Evolutionary conservation across 129 eudicot genomes (phyloP), one percentile per base, ranked within the genome.

Genomic region (Centella asiatica): DNA sequence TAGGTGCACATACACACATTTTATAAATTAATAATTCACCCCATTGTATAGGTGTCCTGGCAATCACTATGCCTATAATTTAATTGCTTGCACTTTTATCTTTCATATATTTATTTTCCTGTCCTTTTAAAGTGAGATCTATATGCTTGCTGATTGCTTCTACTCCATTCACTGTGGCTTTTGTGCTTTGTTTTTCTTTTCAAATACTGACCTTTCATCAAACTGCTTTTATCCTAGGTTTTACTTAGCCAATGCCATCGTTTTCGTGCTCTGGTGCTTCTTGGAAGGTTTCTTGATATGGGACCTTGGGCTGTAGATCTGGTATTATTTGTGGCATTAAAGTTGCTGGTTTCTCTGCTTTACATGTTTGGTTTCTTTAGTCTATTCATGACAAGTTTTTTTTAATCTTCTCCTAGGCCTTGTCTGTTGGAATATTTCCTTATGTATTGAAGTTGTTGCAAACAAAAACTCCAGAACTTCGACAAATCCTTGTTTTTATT

Each of bases 301-400:
- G 97, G 97, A 13, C 83, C 86, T 22, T 87, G 96, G 99, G 99
- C 99, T 46, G 96, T 87, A 56, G 90, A 92, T 71, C 79, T 92
- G 99, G 96, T 92, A 78, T 67, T 51, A 65, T 46, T 67, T 34
- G 46, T 44, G 57, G 33, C 44, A 28, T 67, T 60, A 23, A 18
- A 52, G n/a, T 65, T 32, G 20, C n/a, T 3, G 4, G 5, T 15
- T 52, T 48, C 55, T 46, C 52, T 44, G 57, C 58, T 32, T 49
- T 17, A n/a, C n/a, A n/a, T n/a, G n/a, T n/a, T n/a, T 29, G 18
- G n/a, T 34, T 39, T n/a, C 22, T 51, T 9, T 14, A 22, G 12
- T 37, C 49, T 60, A 14, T 26, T 54, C n/a, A 12, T 11, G 11
- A 3, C 6, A n/a, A 24, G 13, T 22, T 25, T 33, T 45, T 50